Base-by-base conservation (phyloP, 768 basidiomycete genomes). In the Amanita rubescens region DNA sequence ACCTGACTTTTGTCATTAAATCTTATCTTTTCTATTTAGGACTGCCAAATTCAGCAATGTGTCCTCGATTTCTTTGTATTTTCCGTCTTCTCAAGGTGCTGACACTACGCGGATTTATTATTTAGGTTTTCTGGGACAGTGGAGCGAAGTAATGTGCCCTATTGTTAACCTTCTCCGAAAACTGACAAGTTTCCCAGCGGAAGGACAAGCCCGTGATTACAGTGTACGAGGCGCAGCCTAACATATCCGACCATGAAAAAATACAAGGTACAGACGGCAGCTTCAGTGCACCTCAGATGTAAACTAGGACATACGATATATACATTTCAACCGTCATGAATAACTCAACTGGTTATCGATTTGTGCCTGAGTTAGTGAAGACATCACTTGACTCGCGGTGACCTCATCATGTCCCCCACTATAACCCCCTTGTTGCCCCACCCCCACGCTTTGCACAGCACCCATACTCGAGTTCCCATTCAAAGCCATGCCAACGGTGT, bases 201-300 rank as follows among this genome's bases (percentile, higher is more conserved):
- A 92, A 88, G 62, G 72, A 73, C 47, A 80, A 84, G 55, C 90
- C 93, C 1, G 77, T 90, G 35, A 79, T 94, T 52, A 85, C 91
- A 0, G 82, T 95, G 11, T 96, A 95, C 60, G 94, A 96, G 67
- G 70, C 87, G 0, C 86, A 88, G 58, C 88, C 94, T 8, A 93
- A 92, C 58, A 71, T 87, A 27, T 87, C 90, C 1, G 94, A 95
- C 64, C 94, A 95, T 59, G 76, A 82, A 56, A 92, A 90, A 69
- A 87, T 92, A 45, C 83, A 82, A 61, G 90, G 90, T n/a, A 84
- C 79, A 42, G 83, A 84, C 33, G 81, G 82, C 8, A 75, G 72
- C 55, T 72, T 80, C 58, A 80, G 68, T 55, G 65, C 73, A 34
- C 73, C 81, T 6, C 75, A 75, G 43, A 57, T 58, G 49, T 67